These are phyloP conservation scores for Abrus pulchellus DNA, from an alignment of 306 rosid species.

Conservation along the genomic window DNA sequence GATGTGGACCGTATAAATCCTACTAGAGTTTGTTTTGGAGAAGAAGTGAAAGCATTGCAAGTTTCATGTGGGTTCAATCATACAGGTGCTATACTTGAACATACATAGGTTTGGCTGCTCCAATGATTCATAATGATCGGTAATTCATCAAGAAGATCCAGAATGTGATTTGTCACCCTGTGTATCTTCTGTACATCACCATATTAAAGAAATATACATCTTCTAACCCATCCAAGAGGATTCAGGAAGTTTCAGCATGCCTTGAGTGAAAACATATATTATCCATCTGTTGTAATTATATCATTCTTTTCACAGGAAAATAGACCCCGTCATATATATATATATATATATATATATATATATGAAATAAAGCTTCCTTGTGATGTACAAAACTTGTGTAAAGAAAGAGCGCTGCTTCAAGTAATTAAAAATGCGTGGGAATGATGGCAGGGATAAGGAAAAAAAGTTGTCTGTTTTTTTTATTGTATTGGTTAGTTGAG, in stretches of 20 bases:
- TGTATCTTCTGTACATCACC: conserved; percentile 40
- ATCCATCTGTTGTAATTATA: conserved; percentile 43
- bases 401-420: conserved; percentile 3
- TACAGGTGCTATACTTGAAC: conserved; percentile 86
- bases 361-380: conserved; percentile 33
- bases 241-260: conserved; percentile 41
- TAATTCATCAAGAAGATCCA: conserved; percentile 22
- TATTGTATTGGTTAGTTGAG: not conserved
- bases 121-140: not conserved
- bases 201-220: conserved; percentile 1
- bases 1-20: conserved; percentile 88
- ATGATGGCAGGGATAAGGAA: conserved; percentile 13
- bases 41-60: conserved; percentile 73
- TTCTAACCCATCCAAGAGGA: conserved; percentile 38
- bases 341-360: not conserved
- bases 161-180: not conserved
- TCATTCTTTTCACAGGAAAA: conserved; percentile 30
- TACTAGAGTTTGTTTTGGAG: conserved; percentile 63
- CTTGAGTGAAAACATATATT: conserved; percentile 28
- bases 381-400: conserved; percentile 43
- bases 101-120: conserved; percentile 53
- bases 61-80: conserved; percentile 98
- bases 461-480: not conserved
- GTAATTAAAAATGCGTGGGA: not conserved
- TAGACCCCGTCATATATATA: not conserved